phyloP scores from a whole-genome alignment of 2,329 filamentous ascomycete species.

The Aspergillus fructus region DNA sequence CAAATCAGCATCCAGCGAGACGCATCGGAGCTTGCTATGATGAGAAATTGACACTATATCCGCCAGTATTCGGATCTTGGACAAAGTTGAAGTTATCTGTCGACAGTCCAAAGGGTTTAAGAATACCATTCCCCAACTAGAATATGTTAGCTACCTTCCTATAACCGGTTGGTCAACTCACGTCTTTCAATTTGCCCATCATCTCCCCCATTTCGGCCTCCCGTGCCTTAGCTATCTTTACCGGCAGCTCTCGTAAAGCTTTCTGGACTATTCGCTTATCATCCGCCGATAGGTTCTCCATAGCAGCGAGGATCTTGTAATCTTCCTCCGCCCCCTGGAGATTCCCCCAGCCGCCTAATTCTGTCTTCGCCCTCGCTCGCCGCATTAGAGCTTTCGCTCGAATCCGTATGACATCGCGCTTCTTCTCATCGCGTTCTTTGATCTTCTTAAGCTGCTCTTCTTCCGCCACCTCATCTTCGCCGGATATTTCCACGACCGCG shows the following conservation, averaged over 20 bases:
- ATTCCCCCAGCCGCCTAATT: slow-evolving; percentile 74
- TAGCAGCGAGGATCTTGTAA: slow-evolving; percentile 67
- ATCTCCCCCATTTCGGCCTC: slow-evolving; percentile 90
- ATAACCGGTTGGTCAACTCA: slow-evolving; percentile 38
- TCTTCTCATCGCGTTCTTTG: slow-evolving; percentile 47
- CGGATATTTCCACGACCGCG: slow-evolving; percentile 52
- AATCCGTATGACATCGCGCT: slow-evolving; percentile 70
- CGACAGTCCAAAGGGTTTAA: slow-evolving; percentile 90
- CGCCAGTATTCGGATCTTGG: slow-evolving; percentile 84
- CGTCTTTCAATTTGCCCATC: slow-evolving; percentile 92
- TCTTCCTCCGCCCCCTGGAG: slow-evolving; percentile 77
- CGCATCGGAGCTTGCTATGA: slow-evolving; percentile 20
- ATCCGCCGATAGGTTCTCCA: slow-evolving; percentile 59
- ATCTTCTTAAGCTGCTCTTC: slow-evolving; percentile 45
- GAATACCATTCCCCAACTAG: slow-evolving; percentile 79
- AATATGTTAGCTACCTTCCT: slow-evolving; percentile 9
- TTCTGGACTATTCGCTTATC: slow-evolving; percentile 68
- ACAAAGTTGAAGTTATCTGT: slow-evolving; percentile 95
- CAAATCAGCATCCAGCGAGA: neutral
- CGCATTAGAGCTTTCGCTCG: slow-evolving; percentile 80
- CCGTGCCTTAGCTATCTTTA: slow-evolving; percentile 71
- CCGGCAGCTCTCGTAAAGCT: slow-evolving; percentile 66
- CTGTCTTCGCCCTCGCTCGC: slow-evolving; percentile 69
- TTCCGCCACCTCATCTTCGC: slow-evolving; percentile 39
- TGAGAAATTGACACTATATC: slow-evolving; percentile 89